Conservation (phyloP, 371 early-diverging fungal species). For the Paraphysoderma sedebokerense region DNA sequence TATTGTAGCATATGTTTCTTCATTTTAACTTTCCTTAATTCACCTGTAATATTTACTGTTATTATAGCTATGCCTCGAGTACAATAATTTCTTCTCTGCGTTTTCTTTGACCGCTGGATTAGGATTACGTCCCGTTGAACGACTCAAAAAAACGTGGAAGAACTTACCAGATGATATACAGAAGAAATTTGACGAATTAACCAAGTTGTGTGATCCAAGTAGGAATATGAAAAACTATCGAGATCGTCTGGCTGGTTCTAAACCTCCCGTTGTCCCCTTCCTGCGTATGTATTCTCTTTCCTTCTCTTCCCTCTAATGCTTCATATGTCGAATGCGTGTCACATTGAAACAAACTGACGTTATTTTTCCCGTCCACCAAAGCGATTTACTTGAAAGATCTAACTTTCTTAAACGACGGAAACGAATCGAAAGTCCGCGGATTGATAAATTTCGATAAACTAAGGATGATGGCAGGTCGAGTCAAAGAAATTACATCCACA, state of each 20-base stretch:
- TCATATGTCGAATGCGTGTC: background rate
- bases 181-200: slow-evolving; percentile 18
- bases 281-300: slow-evolving; percentile 15
- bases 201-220: slow-evolving; percentile 24
- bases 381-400: slow-evolving; percentile 36
- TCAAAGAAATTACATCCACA: slow-evolving; percentile 19
- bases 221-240: slow-evolving; percentile 32
- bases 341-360: background rate
- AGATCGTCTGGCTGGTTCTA: slow-evolving; percentile 12
- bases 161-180: slow-evolving; percentile 6
- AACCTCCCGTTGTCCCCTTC: slow-evolving; percentile 33
- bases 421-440: slow-evolving; percentile 18
- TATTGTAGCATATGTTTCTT: background rate
- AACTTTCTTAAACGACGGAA: slow-evolving; percentile 38
- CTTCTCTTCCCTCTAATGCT: background rate
- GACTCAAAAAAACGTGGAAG: slow-evolving; percentile 37
- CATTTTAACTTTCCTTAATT: background rate
- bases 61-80: slow-evolving; percentile 17
- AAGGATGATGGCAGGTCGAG: slow-evolving; percentile 26
- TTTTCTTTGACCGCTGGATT: slow-evolving; percentile 28
- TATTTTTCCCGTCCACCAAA: background rate
- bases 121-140: slow-evolving; percentile 20
- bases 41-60: background rate
- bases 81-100: slow-evolving; percentile 27
- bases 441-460: slow-evolving; percentile 38